phyloP scores from a whole-genome alignment of 1,284 basidiomycete species.

The Ganoderma multipileum region DNA sequence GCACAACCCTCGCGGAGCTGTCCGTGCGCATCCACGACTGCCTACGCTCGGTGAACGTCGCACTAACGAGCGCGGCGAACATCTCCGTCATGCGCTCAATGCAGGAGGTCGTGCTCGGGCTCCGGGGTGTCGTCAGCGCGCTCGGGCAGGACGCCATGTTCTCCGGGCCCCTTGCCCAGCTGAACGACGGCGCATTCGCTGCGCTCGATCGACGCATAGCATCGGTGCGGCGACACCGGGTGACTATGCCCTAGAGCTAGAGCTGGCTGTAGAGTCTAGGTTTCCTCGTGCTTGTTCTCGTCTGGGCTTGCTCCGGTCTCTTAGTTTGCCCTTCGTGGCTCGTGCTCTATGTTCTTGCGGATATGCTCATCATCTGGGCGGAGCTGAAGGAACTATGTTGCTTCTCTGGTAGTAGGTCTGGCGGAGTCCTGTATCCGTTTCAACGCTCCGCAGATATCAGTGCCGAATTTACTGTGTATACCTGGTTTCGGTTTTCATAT shows the following conservation, averaged over 20 bases:
- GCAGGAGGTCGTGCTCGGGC: conserved; percentile 15
- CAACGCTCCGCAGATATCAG: background rate
- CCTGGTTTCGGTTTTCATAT: background rate
- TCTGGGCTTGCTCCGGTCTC: background rate
- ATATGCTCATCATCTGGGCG: background rate
- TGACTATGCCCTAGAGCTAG: background rate
- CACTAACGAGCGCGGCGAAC: conserved; percentile 20
- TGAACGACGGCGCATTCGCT: conserved; percentile 15
- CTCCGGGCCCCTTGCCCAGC: conserved; percentile 19
- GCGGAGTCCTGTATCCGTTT: background rate
- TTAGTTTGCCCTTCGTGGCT: background rate
- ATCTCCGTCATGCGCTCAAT: conserved; percentile 14
- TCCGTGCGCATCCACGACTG: conserved; percentile 21
- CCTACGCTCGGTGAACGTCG: conserved; percentile 14
- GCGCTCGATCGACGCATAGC: conserved; percentile 9
- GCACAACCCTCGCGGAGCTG: conserved; percentile 14
- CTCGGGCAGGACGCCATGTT: conserved; percentile 18
- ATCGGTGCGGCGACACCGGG: conserved; percentile 2
- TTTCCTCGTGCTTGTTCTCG: background rate
- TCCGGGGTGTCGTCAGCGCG: conserved; percentile 13
- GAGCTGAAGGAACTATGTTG: background rate
- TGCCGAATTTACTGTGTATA: background rate
- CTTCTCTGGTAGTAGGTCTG: background rate
- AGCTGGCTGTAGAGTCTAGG: background rate
- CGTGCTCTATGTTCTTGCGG: background rate